Conservation (phyloP, 805 yeast genomes). For the Ogataea methanolica region DNA sequence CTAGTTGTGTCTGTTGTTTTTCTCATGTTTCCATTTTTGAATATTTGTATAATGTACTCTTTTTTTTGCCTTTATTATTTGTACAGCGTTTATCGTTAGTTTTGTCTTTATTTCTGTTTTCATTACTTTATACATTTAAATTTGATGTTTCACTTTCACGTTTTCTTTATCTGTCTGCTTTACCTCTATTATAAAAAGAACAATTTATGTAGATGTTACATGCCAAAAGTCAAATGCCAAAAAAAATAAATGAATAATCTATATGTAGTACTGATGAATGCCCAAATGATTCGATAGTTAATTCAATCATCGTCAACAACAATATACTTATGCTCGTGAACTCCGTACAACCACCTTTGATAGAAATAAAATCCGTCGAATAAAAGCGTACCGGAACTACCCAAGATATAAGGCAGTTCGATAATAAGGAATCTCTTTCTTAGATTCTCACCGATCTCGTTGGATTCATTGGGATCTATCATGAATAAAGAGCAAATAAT, state of each 20-base stretch:
- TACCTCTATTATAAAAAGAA: neutral
- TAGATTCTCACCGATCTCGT: constrained; percentile 13
- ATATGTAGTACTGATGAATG: neutral
- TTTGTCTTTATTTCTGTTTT: neutral
- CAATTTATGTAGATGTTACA: neutral
- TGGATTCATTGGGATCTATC: constrained; percentile 30
- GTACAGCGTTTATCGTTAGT: neutral
- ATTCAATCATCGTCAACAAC: constrained; percentile 7
- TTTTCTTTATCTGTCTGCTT: neutral
- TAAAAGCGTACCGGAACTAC: constrained; percentile 78
- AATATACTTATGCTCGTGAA: constrained; percentile 10
- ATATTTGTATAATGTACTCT: neutral
- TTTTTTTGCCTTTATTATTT: neutral
- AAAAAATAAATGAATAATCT: neutral
- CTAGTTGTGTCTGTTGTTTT: neutral
- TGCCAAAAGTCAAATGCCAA: too few species aligned
- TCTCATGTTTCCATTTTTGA: neutral
- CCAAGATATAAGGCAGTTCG: constrained; percentile 79
- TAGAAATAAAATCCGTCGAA: constrained; percentile 72
- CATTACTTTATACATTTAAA: neutral
- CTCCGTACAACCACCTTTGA: constrained; percentile 42
- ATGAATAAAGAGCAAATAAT: constrained; percentile 64
- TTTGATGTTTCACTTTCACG: neutral
- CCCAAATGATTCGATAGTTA: neutral
- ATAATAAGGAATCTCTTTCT: constrained; percentile 48